These are phyloP conservation scores for Pelagomonas calceolata DNA, from an alignment of 108 stramenopile species.

Conservation along the genomic window DNA sequence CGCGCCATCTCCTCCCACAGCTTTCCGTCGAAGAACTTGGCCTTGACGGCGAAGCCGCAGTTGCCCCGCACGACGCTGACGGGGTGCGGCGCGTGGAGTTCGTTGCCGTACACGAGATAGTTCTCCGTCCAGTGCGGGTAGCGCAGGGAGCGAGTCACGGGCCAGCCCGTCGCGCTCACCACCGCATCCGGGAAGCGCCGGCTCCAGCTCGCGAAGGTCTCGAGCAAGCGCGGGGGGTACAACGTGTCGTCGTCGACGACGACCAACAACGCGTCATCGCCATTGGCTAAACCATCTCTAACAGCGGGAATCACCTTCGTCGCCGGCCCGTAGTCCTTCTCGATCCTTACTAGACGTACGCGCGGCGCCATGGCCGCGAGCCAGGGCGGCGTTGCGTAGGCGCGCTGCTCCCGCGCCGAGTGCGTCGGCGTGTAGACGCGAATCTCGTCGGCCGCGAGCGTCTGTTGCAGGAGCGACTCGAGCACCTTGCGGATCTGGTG, in stretches of 20 bases:
- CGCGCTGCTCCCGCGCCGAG: no score
- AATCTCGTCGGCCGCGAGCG: neutral
- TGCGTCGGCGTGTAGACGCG: neutral
- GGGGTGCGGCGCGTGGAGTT: neutral
- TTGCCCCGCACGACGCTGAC: neutral
- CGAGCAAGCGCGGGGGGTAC: neutral
- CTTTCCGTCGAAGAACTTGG: neutral
- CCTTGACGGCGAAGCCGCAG: neutral
- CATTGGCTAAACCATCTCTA: neutral
- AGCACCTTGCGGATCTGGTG: neutral
- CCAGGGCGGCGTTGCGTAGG: neutral
- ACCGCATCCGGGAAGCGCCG: neutral
- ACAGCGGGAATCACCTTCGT: neutral
- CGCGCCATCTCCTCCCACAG: neutral
- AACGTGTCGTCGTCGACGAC: conserved; percentile 2
- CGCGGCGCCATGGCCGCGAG: neutral
- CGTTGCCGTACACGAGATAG: neutral
- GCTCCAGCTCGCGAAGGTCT: neutral
- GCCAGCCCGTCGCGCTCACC: neutral
- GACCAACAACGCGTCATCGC: neutral
- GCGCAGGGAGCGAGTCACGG: neutral
- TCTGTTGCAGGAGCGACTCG: neutral
- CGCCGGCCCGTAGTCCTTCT: neutral
- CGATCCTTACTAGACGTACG: neutral
- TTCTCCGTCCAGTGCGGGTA: conserved; percentile 1